Evolutionary conservation across 2,329 filamentous ascomycete species (phyloP).

Genomic region (Botrytis fabae): DNA sequence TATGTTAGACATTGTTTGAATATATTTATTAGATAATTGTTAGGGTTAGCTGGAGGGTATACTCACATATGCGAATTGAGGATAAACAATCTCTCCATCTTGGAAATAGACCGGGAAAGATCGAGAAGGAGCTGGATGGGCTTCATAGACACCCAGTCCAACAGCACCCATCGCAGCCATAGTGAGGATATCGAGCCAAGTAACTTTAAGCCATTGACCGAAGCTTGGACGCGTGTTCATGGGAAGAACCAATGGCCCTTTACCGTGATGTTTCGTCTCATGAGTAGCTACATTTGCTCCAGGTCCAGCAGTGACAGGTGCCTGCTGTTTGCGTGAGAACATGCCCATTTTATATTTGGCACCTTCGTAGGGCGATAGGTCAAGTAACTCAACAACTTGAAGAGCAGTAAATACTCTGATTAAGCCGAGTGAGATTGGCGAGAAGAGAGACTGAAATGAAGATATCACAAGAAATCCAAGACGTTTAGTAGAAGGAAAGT

Average conservation of each 20-base stretch:
- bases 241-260: conserved; percentile 34
- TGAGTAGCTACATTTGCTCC: conserved; percentile 15
- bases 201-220: conserved; percentile 68
- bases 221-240: conserved; percentile 59
- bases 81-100: conserved; percentile 68
- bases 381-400: neutral
- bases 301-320: neutral
- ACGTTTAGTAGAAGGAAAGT: neutral
- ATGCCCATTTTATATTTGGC: conserved; percentile 14
- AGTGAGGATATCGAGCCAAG: conserved; percentile 66
- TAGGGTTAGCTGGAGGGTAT: conserved; percentile 43
- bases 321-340: conserved; percentile 18
- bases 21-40: neutral
- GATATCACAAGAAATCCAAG: conserved; percentile 3
- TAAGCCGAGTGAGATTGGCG: neutral
- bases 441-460: neutral
- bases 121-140: conserved; percentile 64
- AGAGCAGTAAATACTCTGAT: neutral
- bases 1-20: neutral
- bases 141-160: conserved; percentile 66
- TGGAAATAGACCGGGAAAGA: conserved; percentile 68
- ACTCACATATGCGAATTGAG: conserved; percentile 62
- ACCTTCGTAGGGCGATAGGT: neutral
- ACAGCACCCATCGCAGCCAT: conserved; percentile 66
- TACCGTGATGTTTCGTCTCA: conserved; percentile 11